Percentiles rank a stretch among this genome's conserved stretches.
Evolutionary conservation across 345 rosid genomes (phyloP).

Genomic region (Microthlaspi erraticum): DNA sequence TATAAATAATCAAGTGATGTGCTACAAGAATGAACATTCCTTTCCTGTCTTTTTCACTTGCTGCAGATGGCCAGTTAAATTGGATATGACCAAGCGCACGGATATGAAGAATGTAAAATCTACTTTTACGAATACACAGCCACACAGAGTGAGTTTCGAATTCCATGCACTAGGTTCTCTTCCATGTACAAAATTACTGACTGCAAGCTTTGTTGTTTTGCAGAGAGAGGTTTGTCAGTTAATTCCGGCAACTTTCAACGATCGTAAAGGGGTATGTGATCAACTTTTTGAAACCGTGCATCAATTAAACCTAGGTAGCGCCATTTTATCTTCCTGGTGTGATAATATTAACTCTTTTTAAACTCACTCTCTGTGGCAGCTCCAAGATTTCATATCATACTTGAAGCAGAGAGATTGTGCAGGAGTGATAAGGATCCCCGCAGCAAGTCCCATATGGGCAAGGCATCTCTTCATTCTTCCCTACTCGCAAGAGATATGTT

Average conservation of each 20-base stretch:
- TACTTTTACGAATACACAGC: slow-evolving; percentile 72
- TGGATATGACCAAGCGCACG: slow-evolving; percentile 94
- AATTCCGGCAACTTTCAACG: slow-evolving; percentile 68
- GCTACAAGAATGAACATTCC: slow-evolving; percentile 17
- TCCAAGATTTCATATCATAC: slow-evolving; percentile 89
- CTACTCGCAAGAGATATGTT: slow-evolving; percentile 70
- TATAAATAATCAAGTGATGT: slow-evolving; percentile 31
- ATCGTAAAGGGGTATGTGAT: slow-evolving; percentile 81
- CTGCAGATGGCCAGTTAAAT: slow-evolving; percentile 90
- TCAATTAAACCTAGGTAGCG: background rate
- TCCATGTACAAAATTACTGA: background rate
- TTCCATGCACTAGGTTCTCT: slow-evolving; percentile 7
- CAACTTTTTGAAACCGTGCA: slow-evolving; percentile 1
- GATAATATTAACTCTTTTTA: background rate
- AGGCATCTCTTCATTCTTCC: slow-evolving; percentile 96
- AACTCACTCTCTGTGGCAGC: slow-evolving; percentile 49
- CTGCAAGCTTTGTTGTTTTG: slow-evolving; percentile 39
- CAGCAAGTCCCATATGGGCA: slow-evolving; percentile 75
- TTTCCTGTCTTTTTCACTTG: slow-evolving; percentile 34
- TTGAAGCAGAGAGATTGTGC: slow-evolving; percentile 97
- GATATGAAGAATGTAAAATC: slow-evolving; percentile 83
- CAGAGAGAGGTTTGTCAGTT: slow-evolving; percentile 95
- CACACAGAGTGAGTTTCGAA: slow-evolving; percentile 70
- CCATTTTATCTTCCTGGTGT: background rate
- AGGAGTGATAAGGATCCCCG: slow-evolving; percentile 93